These are phyloP conservation scores for Alternaria atra DNA, from an alignment of 2,329 filamentous ascomycete genomes.

Conservation along the genomic window DNA sequence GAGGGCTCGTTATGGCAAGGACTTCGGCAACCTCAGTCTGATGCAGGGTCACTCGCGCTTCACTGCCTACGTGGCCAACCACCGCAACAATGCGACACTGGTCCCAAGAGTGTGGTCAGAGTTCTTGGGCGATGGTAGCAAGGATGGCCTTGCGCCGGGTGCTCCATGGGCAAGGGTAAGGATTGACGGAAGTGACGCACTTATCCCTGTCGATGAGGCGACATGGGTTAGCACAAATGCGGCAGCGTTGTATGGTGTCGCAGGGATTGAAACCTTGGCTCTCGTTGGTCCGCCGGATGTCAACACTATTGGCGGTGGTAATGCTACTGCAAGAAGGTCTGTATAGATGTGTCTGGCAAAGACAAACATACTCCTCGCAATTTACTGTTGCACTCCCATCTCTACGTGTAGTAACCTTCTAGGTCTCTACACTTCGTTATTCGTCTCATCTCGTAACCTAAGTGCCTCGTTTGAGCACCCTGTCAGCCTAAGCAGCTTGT, in stretches of 20 bases:
- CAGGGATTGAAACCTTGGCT: constrained; percentile 65
- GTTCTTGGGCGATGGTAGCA: constrained; percentile 57
- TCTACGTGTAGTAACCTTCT: background rate
- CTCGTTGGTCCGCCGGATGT: constrained; percentile 39
- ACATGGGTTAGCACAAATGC: constrained; percentile 67
- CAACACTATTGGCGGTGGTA: constrained; percentile 20
- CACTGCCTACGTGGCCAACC: constrained; percentile 62
- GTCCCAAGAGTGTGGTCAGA: constrained; percentile 64
- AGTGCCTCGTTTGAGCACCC: no score
- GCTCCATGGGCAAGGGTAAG: constrained; percentile 55
- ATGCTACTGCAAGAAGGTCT: constrained; percentile 12
- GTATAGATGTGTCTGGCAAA: background rate
- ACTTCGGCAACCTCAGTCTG: constrained; percentile 59
- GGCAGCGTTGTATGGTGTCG: constrained; percentile 65
- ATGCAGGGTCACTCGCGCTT: constrained; percentile 67
- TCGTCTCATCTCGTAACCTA: no score
- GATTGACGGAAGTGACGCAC: constrained; percentile 56
- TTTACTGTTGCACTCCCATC: background rate
- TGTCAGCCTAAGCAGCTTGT: no score
- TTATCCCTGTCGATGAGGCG: constrained; percentile 64
- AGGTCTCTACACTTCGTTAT: background rate
- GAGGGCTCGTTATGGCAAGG: constrained; percentile 60
- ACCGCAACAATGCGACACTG: constrained; percentile 57
- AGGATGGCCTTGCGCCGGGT: constrained; percentile 49
- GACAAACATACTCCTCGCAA: background rate